phyloP scores from a whole-genome alignment of 1,284 basidiomycete genomes.

The Limonomyces culmigenus region DNA sequence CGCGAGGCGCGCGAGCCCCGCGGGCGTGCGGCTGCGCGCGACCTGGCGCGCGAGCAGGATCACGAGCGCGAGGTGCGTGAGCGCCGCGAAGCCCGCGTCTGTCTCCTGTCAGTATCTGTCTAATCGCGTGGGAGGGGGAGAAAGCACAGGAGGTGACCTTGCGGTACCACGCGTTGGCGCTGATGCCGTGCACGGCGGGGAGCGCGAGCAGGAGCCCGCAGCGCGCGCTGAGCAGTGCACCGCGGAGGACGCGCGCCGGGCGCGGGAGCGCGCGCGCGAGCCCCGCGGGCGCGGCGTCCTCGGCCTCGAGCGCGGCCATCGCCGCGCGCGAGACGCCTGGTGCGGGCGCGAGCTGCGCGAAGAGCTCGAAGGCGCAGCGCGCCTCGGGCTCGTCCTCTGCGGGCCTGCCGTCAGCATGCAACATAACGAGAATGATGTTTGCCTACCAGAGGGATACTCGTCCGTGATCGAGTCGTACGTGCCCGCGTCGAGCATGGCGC shows the following conservation, averaged over 20 bases:
- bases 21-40: conserved; percentile 59
- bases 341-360: conserved; percentile 40
- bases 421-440: not conserved
- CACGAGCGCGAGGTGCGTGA: conserved; percentile 54
- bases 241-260: conserved; percentile 43
- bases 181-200: not conserved
- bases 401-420: no score
- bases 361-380: conserved; percentile 46
- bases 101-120: conserved; percentile 1
- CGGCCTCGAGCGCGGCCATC: conserved; percentile 54
- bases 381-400: conserved; percentile 32
- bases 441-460: conserved; percentile 2
- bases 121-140: conserved; percentile 1
- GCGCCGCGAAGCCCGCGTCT: conserved; percentile 60
- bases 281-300: conserved; percentile 56
- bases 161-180: conserved; percentile 18
- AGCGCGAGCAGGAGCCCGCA: conserved; percentile 42
- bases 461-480: conserved; percentile 35
- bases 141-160: conserved; percentile 62
- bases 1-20: conserved; percentile 61
- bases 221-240: conserved; percentile 54
- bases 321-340: conserved; percentile 27
- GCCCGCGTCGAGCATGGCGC: conserved; percentile 44
- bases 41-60: conserved; percentile 58
- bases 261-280: conserved; percentile 33